These are phyloP conservation scores for Lycium ferocissimum DNA, from an alignment of 257 asterid genomes.

Conservation along the genomic window DNA sequence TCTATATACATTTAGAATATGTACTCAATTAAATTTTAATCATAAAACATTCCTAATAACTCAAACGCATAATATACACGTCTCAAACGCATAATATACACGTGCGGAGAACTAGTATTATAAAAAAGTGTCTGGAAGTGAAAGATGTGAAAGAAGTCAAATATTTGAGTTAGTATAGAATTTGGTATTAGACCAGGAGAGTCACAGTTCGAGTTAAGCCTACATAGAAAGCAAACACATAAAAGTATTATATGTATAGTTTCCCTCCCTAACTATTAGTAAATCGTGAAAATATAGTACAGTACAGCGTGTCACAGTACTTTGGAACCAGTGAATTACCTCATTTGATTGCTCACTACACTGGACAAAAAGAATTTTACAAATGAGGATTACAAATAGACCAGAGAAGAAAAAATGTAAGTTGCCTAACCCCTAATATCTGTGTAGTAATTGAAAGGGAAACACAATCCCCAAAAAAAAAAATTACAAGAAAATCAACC, in stretches of 20 bases:
- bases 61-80: too few species aligned
- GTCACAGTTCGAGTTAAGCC: too few species aligned
- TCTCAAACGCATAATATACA: too few species aligned
- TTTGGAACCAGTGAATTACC: background rate
- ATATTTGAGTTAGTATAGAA: too few species aligned
- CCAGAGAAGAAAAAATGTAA: slow-evolving; percentile 2
- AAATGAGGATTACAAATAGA: slow-evolving; percentile 21
- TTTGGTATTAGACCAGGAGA: too few species aligned
- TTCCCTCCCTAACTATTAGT: slow-evolving; percentile 9
- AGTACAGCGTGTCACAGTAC: background rate
- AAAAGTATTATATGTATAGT: background rate
- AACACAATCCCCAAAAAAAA: background rate
- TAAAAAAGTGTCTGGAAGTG: too few species aligned
- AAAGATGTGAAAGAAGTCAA: too few species aligned
- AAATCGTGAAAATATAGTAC: background rate
- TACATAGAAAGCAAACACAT: background rate
- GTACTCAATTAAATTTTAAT: too few species aligned
- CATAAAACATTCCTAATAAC: too few species aligned
- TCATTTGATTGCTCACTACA: slow-evolving; percentile 38
- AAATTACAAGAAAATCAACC: slow-evolving; percentile 13
- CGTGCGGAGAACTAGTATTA: too few species aligned
- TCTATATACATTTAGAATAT: too few species aligned
- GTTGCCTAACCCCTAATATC: slow-evolving; percentile 25
- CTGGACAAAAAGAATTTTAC: slow-evolving; percentile 43
- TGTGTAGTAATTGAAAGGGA: background rate